A percentile compares a stretch with the other conserved stretches of the same genome.
phyloP scores from a whole-genome alignment of 2,329 filamentous ascomycete genomes.

The Lomentospora prolificans region DNA sequence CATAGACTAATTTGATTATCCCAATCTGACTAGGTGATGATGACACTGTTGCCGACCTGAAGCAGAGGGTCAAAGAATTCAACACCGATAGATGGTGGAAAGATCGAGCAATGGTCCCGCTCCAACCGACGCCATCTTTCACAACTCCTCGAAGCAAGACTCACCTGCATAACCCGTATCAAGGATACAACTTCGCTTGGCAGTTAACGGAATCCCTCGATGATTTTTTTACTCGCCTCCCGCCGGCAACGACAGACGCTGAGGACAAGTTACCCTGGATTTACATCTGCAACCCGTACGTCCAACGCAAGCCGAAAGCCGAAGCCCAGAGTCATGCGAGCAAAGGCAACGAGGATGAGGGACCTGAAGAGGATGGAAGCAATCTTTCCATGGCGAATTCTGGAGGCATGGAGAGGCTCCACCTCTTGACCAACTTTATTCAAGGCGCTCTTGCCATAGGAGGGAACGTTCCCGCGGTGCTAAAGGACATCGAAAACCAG shows the following conservation, averaged over 20 bases:
- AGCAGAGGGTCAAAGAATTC: constrained; percentile 40
- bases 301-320: constrained; percentile 23
- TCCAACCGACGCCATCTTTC: constrained; percentile 5
- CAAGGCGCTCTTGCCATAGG: constrained; percentile 30
- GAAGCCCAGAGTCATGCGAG: constrained; percentile 25
- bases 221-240: constrained; percentile 58
- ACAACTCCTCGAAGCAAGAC: constrained; percentile 12
- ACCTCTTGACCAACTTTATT: constrained; percentile 37
- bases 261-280: constrained; percentile 53
- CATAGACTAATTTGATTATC: no score
- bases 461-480: constrained; percentile 25
- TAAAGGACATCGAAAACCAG: constrained; percentile 38
- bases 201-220: constrained; percentile 54
- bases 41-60: constrained; percentile 33
- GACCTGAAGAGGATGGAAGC: constrained; percentile 32
- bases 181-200: constrained; percentile 44
- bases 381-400: constrained; percentile 39
- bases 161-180: constrained; percentile 48
- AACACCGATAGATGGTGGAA: constrained; percentile 41
- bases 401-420: constrained; percentile 41
- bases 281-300: constrained; percentile 58
- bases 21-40: constrained; percentile 39
- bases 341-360: constrained; percentile 39
- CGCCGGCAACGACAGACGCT: constrained; percentile 50
- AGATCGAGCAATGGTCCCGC: constrained; percentile 15